Percentiles rank a stretch among this genome's conserved stretches.
These are phyloP conservation scores for Schwanniomyces polymorphus DNA, from an alignment of 805 yeast genomes.

Conservation along the genomic window DNA sequence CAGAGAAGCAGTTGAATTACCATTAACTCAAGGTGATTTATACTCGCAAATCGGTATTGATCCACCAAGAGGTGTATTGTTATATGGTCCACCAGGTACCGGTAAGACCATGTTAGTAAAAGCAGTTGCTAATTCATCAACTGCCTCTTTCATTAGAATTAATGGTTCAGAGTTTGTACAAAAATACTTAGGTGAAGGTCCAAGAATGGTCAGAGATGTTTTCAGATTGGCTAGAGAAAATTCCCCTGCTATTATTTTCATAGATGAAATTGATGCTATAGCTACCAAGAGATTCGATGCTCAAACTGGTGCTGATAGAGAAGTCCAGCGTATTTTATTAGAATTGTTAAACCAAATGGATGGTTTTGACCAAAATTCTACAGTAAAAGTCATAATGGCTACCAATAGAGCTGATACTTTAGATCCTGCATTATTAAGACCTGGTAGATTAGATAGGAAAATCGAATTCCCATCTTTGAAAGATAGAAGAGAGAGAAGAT, in stretches of 20 bases:
- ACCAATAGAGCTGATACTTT: slow-evolving; percentile 99
- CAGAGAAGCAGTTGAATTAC: slow-evolving; percentile 96
- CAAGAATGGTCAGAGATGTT: slow-evolving; percentile 98
- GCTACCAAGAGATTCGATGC: slow-evolving; percentile 99
- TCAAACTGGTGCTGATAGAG: slow-evolving; percentile 99
- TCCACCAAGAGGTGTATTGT: slow-evolving; percentile 96
- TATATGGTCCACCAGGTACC: slow-evolving; percentile 99
- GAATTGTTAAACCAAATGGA: slow-evolving; percentile 98
- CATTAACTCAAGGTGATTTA: slow-evolving; percentile 91
- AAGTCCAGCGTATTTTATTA: slow-evolving; percentile 95
- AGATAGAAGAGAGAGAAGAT: slow-evolving; percentile 96
- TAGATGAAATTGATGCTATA: slow-evolving; percentile 98
- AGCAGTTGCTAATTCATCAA: slow-evolving; percentile 96
- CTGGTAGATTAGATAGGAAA: slow-evolving; percentile 97
- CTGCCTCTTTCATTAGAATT: slow-evolving; percentile 94
- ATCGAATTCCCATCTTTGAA: slow-evolving; percentile 95
- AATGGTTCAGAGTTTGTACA: slow-evolving; percentile 98
- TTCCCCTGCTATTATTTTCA: slow-evolving; percentile 94
- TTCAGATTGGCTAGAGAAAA: slow-evolving; percentile 96
- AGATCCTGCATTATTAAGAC: slow-evolving; percentile 97
- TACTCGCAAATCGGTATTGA: slow-evolving; percentile 98
- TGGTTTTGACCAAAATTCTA: slow-evolving; percentile 94
- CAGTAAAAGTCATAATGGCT: slow-evolving; percentile 98
- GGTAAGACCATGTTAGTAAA: slow-evolving; percentile 99
- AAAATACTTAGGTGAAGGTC: slow-evolving; percentile 98